Base-by-base conservation (phyloP, 352 stramenopile genomes). In the Pythium sp. region DNA sequence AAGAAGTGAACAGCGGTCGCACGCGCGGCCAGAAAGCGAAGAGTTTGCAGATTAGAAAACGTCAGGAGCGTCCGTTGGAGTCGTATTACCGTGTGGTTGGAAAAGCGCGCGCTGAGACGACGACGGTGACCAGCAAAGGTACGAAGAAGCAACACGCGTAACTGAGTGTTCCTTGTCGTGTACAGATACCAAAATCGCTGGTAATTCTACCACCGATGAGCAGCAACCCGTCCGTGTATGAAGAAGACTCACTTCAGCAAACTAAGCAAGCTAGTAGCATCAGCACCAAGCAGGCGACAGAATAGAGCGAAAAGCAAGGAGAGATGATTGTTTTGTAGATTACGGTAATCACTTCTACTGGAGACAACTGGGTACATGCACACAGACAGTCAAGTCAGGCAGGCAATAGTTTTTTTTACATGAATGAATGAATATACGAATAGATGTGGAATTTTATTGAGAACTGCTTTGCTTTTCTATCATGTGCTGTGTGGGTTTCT, bases 31-130 rank as follows among this genome's bases (percentile, higher is more conserved):
- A 94, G 70, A 80, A 87, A 70, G 69, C 80, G 46, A 73, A 78
- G 58, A 72, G 67, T 30, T 34, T 73, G 22, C 64, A 81, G 57
- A 58, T 70, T 11, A 57, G 60, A 12, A 72, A 81, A 58, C 65
- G 74, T 41, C 80, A 87, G 32, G 76, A 93, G 58, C 80, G 83
- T 3, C 84, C 80, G 1, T 81, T 94, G 30, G 81, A 94, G 66
- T 84, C 84, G 26, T 93, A 92, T 77, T 94, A 93, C 66, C 76
- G 77, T 36, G 80, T 86, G 30, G 79, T 93, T 18, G 76, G 79
- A 18, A 93, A 93, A 68, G 60, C 78, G 15, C 77, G 79, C 67
- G 73, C 75, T 53, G 32, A 62, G 65, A 65, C 46, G 30, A 74
- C 65, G 32, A 74, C 65, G 32, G 67, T 5, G 5, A 22, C 11